Evolutionary conservation across 1,284 basidiomycete genomes (phyloP).

Genomic region (Moesziomyces parantarcticus): DNA sequence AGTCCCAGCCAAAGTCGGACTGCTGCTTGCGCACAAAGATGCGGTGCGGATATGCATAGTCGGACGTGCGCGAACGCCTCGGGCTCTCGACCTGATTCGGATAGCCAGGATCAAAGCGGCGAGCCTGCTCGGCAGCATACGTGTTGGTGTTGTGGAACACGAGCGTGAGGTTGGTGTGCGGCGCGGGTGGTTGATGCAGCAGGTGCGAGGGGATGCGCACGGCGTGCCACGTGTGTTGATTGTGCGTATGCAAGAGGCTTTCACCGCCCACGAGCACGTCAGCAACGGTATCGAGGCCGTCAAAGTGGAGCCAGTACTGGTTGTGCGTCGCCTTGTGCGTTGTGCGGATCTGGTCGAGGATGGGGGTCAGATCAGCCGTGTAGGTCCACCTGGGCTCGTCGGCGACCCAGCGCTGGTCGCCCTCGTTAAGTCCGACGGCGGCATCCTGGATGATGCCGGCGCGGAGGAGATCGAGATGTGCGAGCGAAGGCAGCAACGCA

Average conservation of each 20-base stretch:
- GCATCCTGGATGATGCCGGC: slow-evolving; percentile 74
- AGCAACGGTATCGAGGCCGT: slow-evolving; percentile 74
- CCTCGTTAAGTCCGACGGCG: slow-evolving; percentile 73
- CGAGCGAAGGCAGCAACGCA: slow-evolving; percentile 73
- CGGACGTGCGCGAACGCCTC: slow-evolving; percentile 4
- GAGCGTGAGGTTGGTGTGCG: slow-evolving; percentile 38
- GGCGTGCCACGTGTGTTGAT: slow-evolving; percentile 74
- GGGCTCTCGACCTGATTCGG: slow-evolving; percentile 27
- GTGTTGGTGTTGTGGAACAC: slow-evolving; percentile 25
- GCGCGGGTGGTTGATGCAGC: not conserved
- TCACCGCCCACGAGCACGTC: slow-evolving; percentile 73
- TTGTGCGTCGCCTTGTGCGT: slow-evolving; percentile 39
- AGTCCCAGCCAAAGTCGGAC: slow-evolving; percentile 64
- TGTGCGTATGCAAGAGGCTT: slow-evolving; percentile 74
- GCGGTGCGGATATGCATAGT: slow-evolving; percentile 53
- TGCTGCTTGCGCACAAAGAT: slow-evolving; percentile 60
- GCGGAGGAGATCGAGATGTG: slow-evolving; percentile 73
- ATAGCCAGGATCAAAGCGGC: slow-evolving; percentile 22
- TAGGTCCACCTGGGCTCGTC: slow-evolving; percentile 75
- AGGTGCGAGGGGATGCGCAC: slow-evolving; percentile 68
- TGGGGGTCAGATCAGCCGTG: slow-evolving; percentile 73
- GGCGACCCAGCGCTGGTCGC: slow-evolving; percentile 74
- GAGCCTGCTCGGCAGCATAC: slow-evolving; percentile 26
- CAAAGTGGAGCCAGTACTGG: slow-evolving; percentile 73
- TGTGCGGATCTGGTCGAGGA: slow-evolving; percentile 53